Evolutionary conservation across 129 eudicot genomes (phyloP).

Genomic region (Escallonia herrerae): DNA sequence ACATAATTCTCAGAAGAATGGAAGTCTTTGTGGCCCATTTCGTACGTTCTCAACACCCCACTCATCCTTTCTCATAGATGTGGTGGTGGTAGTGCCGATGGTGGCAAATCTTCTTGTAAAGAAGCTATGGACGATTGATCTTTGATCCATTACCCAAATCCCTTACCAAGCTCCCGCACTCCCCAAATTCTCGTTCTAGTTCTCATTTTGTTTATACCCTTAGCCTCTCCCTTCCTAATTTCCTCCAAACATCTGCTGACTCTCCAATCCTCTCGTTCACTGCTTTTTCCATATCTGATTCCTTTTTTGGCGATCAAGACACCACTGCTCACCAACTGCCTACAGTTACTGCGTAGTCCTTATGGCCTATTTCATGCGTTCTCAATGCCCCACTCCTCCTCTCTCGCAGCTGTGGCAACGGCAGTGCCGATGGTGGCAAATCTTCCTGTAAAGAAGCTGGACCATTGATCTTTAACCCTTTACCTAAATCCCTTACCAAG

Average conservation of each 20-base stretch:
- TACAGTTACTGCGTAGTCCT: too few relatives aligned
- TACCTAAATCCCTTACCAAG: slow-evolving; percentile 5
- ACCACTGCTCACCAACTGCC: background rate
- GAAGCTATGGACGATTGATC: slow-evolving; percentile 28
- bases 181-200: too few relatives aligned
- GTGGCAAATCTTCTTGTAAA: slow-evolving; percentile 7
- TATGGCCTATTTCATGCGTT: background rate
- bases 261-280: too few relatives aligned
- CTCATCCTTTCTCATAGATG: background rate
- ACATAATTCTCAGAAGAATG: slow-evolving; percentile 28
- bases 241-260: too few relatives aligned
- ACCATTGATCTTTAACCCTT: too few relatives aligned
- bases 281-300: too few relatives aligned
- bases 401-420: background rate
- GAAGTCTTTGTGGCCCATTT: slow-evolving; percentile 32
- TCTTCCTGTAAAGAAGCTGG: too few relatives aligned
- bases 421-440: too few relatives aligned
- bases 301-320: too few relatives aligned
- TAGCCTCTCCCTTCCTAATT: too few relatives aligned
- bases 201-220: too few relatives aligned
- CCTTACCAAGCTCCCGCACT: slow-evolving; percentile 8
- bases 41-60: slow-evolving; percentile 12
- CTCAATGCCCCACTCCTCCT: slow-evolving; percentile 16
- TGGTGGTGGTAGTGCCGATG: background rate
- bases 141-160: slow-evolving; percentile 28